These are phyloP conservation scores for Diplodia corticola DNA, from an alignment of 2,329 filamentous ascomycete genomes.

Conservation along the genomic window DNA sequence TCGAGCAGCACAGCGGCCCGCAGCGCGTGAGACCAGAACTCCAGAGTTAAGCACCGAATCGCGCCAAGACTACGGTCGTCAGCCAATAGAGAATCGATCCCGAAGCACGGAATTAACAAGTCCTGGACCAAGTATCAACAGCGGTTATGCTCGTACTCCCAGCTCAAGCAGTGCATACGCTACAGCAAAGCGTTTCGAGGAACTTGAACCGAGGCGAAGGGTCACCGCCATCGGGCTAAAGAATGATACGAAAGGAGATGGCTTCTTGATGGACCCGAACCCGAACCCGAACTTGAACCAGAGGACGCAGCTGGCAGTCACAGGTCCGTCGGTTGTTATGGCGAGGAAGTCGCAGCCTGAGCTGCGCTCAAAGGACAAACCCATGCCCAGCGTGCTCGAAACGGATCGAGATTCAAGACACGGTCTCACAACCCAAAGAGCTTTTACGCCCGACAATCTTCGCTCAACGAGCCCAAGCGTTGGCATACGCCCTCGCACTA, in stretches of 20 bases:
- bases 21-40: neutral
- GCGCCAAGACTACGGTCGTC: neutral
- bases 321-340: neutral
- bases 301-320: neutral
- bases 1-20: neutral
- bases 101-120: neutral
- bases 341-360: conserved; percentile 9
- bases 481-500: conserved; percentile 4
- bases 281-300: too few relatives aligned
- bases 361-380: neutral
- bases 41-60: neutral
- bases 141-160: neutral
- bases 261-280: neutral
- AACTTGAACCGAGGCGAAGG: neutral
- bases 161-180: neutral
- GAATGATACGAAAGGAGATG: neutral
- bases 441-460: neutral
- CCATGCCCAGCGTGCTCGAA: neutral
- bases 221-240: neutral
- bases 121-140: neutral
- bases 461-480: conserved; percentile 18
- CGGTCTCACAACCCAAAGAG: neutral
- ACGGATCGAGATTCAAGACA: neutral
- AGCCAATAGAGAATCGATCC: neutral
- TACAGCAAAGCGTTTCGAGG: conserved; percentile 3